Evolutionary conservation across 495 filamentous ascomycete species (phyloP).

Genomic region (Tuber magnatum): DNA sequence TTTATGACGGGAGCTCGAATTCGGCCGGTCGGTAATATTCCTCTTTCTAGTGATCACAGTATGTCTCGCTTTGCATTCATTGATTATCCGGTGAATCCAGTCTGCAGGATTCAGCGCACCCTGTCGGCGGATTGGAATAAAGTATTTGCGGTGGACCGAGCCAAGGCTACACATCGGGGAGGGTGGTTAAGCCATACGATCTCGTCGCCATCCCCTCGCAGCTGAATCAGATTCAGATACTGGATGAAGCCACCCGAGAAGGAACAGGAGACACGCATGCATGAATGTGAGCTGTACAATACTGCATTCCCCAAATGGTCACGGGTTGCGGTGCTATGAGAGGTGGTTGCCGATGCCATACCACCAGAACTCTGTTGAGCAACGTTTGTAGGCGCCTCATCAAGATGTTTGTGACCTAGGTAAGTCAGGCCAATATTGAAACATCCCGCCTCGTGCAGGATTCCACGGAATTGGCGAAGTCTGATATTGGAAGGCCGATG

Average conservation of each 20-base stretch:
- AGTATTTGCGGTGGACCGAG: neutral
- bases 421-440: neutral
- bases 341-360: neutral
- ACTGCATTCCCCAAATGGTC: neutral
- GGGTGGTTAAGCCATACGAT: neutral
- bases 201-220: neutral
- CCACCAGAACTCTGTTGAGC: constrained; percentile 11
- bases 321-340: neutral
- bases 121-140: neutral
- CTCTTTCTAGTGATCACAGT: neutral
- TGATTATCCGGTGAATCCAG: neutral
- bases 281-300: constrained; percentile 2
- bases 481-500: neutral
- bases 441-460: neutral
- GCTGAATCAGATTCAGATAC: neutral
- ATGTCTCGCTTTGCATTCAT: neutral
- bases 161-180: neutral
- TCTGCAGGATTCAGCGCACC: neutral
- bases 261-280: neutral
- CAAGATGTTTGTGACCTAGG: neutral
- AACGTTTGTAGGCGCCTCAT: constrained; percentile 21
- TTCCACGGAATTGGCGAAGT: neutral
- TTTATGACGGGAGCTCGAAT: neutral
- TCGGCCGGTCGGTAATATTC: neutral
- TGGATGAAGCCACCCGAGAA: neutral